Percentiles rank a stretch among this genome's conserved stretches.
These are phyloP conservation scores for Aspergillus wentii DNA, from an alignment of 495 filamentous ascomycete species.

Conservation along the genomic window DNA sequence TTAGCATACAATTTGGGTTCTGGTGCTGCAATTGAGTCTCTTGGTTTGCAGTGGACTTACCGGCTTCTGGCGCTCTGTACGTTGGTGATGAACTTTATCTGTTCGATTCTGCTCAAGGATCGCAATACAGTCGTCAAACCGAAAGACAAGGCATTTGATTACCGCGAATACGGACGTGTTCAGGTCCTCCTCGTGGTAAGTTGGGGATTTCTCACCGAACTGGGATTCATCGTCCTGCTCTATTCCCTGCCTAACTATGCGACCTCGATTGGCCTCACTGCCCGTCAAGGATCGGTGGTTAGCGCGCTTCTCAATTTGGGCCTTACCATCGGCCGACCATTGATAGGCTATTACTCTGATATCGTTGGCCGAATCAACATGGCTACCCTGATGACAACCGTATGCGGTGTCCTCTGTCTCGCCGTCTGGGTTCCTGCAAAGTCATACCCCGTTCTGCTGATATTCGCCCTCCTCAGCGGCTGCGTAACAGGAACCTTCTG, in stretches of 20 bases:
- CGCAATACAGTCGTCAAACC: slow-evolving; percentile 56
- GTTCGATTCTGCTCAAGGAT: slow-evolving; percentile 55
- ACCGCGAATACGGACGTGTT: slow-evolving; percentile 44
- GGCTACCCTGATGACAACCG: slow-evolving; percentile 53
- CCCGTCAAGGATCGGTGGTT: slow-evolving; percentile 58
- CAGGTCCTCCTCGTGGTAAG: slow-evolving; percentile 55
- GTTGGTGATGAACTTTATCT: slow-evolving; percentile 54
- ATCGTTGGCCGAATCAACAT: slow-evolving; percentile 63
- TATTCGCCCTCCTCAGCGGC: slow-evolving; percentile 61
- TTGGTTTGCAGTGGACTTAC: slow-evolving; percentile 62
- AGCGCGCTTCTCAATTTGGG: slow-evolving; percentile 65
- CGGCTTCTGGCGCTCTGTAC: slow-evolving; percentile 60
- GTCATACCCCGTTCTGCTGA: slow-evolving; percentile 54
- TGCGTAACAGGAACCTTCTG: slow-evolving; percentile 67
- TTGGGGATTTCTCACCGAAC: slow-evolving; percentile 62
- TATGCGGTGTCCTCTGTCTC: slow-evolving; percentile 56
- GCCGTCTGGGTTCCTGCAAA: slow-evolving; percentile 67
- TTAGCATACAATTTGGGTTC: slow-evolving; percentile 43
- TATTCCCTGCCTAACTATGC: slow-evolving; percentile 72
- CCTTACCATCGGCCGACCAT: slow-evolving; percentile 58
- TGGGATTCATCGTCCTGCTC: slow-evolving; percentile 68
- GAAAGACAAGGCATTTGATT: slow-evolving; percentile 52
- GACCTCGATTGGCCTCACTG: slow-evolving; percentile 53
- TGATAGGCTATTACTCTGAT: slow-evolving; percentile 66
- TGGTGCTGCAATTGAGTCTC: slow-evolving; percentile 41